Evolutionary conservation across 2,329 filamentous ascomycete genomes (phyloP), one percentile per base, ranked within the genome.

Genomic region (Fusarium fujikuroi): DNA sequence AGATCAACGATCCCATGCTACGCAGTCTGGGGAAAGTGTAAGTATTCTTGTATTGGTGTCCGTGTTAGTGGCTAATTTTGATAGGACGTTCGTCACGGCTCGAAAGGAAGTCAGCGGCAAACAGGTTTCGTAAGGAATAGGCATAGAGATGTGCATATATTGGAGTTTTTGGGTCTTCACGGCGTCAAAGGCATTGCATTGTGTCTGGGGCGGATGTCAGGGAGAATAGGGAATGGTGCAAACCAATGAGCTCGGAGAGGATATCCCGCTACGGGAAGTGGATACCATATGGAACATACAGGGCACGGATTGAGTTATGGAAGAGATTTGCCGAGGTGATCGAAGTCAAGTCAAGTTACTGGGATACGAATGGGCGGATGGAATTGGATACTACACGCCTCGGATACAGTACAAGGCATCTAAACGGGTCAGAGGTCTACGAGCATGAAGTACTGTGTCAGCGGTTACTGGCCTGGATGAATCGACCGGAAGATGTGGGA

Each of bases 21-120:
- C 75, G 78, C 40, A 79, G 76, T 49, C 79, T 74, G 39, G 76
- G 75, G 28, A 80, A 80, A 70, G 75, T 81, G 81, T 82, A 75
- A 52, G 81, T 77, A 18, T 15, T 8, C 21, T 21, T 18, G 19
- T 2, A 1, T 19, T 7, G 12, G n/a, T 5, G 7, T 18, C 30
- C 15, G 1, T n/a, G 37, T 15, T 16, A 1, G 3, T 39, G 21
- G 37, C 56, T 74, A 62, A 75, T 50, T 28, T 23, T 6, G 7
- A 5, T 37, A 81, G 80, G 28, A 76, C 78, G 15, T 81, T 81
- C 28, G 75, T 82, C 34, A 81, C 80, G 7, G 80, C 79, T 7
- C 77, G 72, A 43, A 82, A 80, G 44, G 79, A 78, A 2, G 28
- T 69, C 10, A 49, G 44, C n/a, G 44, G 43, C 3, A 57, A 63